These are phyloP conservation scores for Chrysanthemum makinoi DNA, from an alignment of 129 eudicot species.

Conservation along the genomic window DNA sequence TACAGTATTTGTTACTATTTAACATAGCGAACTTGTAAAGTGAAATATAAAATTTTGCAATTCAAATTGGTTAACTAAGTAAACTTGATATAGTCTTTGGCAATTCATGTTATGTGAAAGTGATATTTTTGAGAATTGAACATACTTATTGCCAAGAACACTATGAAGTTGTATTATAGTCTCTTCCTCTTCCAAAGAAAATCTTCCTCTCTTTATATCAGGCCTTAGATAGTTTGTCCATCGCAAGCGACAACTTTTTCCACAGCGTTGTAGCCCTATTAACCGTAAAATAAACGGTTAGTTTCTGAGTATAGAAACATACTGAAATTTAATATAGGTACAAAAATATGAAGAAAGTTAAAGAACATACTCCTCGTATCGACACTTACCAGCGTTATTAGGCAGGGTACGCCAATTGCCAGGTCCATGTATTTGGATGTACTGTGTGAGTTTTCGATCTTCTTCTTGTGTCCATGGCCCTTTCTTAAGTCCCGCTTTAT, in stretches of 20 bases:
- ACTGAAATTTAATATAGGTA: not conserved
- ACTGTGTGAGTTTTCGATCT: slow-evolving; percentile 54
- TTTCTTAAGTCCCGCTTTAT: slow-evolving; percentile 58
- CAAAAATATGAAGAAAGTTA: not conserved
- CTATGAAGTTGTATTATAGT: slow-evolving; percentile 66
- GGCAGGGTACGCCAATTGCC: slow-evolving; percentile 68
- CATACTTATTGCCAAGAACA: slow-evolving; percentile 71
- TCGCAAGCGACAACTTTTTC: slow-evolving; percentile 67
- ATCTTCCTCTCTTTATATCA: slow-evolving; percentile 71
- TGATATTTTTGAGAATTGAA: not conserved
- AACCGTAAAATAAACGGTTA: not conserved
- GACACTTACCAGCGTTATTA: slow-evolving; percentile 52
- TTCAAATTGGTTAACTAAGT: not conserved
- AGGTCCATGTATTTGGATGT: slow-evolving; percentile 47
- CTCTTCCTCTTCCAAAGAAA: slow-evolving; percentile 69
- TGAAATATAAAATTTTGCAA: not conserved
- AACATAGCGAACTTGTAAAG: not conserved
- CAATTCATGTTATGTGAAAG: not conserved
- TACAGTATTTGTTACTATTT: not conserved
- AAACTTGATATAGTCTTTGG: not conserved
- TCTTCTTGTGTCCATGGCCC: slow-evolving; percentile 77
- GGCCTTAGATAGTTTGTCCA: slow-evolving; percentile 78
- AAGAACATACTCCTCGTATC: not conserved
- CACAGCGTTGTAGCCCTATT: slow-evolving; percentile 63
- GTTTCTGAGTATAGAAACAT: not conserved